phyloP scores from a whole-genome alignment of 345 rosid genomes.

The Linum usitatissimum region DNA sequence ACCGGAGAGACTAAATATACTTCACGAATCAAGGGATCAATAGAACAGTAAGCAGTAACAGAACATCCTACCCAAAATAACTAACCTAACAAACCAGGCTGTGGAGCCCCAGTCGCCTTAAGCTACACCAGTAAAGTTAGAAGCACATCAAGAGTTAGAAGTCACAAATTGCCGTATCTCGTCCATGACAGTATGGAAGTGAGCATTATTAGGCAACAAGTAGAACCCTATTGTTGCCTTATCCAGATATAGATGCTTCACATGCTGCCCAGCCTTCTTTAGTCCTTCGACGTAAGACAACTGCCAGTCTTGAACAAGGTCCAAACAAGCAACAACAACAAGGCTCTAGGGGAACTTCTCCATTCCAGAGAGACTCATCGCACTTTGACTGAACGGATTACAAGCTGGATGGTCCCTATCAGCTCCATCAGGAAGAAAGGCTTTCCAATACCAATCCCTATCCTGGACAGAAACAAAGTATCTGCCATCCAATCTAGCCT shows the following conservation, averaged over 20 bases:
- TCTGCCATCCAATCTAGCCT: conserved; percentile 63
- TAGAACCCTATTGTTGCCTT: conserved; percentile 86
- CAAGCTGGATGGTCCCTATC: conserved; percentile 87
- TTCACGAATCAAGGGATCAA: conserved; percentile 15
- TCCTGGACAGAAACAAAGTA: conserved; percentile 65
- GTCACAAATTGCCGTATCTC: conserved; percentile 60
- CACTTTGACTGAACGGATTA: conserved; percentile 70
- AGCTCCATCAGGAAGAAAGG: conserved; percentile 68
- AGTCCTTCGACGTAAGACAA: conserved; percentile 64
- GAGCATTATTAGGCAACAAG: conserved; percentile 63
- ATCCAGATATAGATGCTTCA: conserved; percentile 52
- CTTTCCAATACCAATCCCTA: conserved; percentile 93
- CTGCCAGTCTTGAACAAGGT: conserved; percentile 79
- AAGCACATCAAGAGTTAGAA: conserved; percentile 22
- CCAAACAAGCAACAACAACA: conserved; percentile 83
- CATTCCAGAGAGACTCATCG: conserved; percentile 40
- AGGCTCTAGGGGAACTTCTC: conserved; percentile 69
- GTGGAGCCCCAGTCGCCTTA: conserved; percentile 27
- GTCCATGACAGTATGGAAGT: conserved; percentile 68
- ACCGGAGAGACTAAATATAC: conserved; percentile 12
- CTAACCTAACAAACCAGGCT: conserved; percentile 9
- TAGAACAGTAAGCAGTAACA: conserved; percentile 22
- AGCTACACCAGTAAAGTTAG: conserved; percentile 24
- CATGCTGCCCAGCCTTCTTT: conserved; percentile 54
- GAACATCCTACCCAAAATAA: conserved; percentile 13